Evolutionary conservation across 2,329 filamentous ascomycete species (phyloP).

Genomic region (Colletotrichum graminicola): DNA sequence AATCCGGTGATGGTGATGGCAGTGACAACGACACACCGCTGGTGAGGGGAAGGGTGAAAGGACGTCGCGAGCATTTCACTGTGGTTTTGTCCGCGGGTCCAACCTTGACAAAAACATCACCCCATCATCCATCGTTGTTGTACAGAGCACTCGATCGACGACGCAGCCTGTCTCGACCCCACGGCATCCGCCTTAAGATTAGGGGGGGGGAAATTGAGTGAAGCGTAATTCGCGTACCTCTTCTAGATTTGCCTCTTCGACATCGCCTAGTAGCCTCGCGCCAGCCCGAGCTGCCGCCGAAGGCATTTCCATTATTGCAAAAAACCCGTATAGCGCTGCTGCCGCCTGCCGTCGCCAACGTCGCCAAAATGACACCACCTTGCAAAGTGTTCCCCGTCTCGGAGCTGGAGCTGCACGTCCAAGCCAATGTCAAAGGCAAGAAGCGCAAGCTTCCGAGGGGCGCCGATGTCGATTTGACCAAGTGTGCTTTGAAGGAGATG

Average conservation of each 20-base stretch:
- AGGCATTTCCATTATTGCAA: constrained; percentile 47
- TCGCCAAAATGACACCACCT: constrained; percentile 66
- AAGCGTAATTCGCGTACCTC: constrained; percentile 60
- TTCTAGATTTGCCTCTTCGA: constrained; percentile 69
- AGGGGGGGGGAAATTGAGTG: neutral
- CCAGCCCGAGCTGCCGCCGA: constrained; percentile 59
- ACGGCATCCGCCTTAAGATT: neutral
- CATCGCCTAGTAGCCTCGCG: constrained; percentile 63
- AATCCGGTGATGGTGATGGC: neutral
- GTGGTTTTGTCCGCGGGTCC: constrained; percentile 6
- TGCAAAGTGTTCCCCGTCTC: constrained; percentile 66
- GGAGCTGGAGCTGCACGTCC: constrained; percentile 63
- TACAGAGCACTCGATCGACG: constrained; percentile 5
- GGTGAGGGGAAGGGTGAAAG: constrained; percentile 3
- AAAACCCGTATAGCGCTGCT: neutral
- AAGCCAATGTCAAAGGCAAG: constrained; percentile 61
- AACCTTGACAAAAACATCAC: constrained; percentile 26
- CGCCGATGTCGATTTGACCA: constrained; percentile 62
- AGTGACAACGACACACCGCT: too few species aligned
- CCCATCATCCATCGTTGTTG: constrained; percentile 2
- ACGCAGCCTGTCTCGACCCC: neutral
- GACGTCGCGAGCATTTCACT: constrained; percentile 47
- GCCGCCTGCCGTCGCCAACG: neutral
- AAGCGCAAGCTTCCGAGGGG: constrained; percentile 63
- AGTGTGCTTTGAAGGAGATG: constrained; percentile 69